These are phyloP conservation scores for Fusarium chuoi DNA, from an alignment of 2,329 filamentous ascomycete genomes.

Conservation along the genomic window DNA sequence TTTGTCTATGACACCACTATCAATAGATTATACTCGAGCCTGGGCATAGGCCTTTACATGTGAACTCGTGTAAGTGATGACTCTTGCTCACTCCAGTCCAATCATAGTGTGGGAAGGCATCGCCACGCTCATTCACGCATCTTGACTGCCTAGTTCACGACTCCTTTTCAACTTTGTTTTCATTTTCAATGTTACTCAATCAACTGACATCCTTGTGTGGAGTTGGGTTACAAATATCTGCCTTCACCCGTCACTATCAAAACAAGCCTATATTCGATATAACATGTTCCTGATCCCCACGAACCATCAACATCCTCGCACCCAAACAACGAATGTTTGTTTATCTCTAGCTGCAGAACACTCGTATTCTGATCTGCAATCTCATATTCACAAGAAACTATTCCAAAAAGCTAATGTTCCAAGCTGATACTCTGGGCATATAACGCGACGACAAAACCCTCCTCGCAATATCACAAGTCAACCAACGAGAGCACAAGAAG, in stretches of 20 bases:
- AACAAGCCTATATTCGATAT: neutral
- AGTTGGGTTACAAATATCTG: neutral
- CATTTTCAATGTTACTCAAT: neutral
- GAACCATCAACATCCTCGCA: neutral
- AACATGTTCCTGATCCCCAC: neutral
- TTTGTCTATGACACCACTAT: neutral
- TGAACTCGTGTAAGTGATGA: neutral
- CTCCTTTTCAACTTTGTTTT: neutral
- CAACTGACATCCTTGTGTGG: neutral
- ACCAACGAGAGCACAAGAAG: neutral
- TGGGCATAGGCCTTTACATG: neutral
- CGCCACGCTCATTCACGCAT: constrained; percentile 13
- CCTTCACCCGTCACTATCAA: neutral
- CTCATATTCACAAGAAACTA: too few species aligned
- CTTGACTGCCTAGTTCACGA: constrained; percentile 3
- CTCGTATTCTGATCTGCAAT: neutral
- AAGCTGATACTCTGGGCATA: neutral
- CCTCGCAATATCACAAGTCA: neutral
- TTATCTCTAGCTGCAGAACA: neutral
- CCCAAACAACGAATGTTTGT: neutral
- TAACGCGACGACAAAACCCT: neutral
- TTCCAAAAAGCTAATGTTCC: neutral
- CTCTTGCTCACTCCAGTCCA: neutral
- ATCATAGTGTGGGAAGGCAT: constrained; percentile 9
- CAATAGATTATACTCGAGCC: too few species aligned